A percentile compares a stretch with the other conserved stretches of the same genome.
phyloP scores from a whole-genome alignment of 345 rosid genomes.

The Arabidopsis suecica region DNA sequence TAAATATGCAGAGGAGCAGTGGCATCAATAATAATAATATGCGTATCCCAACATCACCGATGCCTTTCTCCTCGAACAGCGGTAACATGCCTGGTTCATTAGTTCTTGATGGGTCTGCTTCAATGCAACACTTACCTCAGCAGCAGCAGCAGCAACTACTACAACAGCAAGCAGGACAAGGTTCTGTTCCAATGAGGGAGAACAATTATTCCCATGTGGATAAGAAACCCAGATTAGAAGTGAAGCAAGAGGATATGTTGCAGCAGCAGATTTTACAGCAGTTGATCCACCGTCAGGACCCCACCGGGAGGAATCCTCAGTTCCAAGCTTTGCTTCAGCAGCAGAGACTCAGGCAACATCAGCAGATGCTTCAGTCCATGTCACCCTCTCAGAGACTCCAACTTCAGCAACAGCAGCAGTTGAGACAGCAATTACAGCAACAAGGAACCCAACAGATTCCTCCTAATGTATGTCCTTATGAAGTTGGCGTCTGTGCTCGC shows the following conservation, averaged over 20 bases:
- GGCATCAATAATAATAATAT: constrained; percentile 33
- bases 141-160: constrained; percentile 30
- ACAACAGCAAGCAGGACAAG: constrained; percentile 34
- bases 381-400: constrained; percentile 84
- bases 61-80: constrained; percentile 41
- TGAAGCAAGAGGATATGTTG: constrained; percentile 84
- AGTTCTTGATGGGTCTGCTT: constrained; percentile 43
- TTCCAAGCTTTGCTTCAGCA: constrained; percentile 74
- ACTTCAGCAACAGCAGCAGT: constrained; percentile 66
- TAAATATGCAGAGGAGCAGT: constrained; percentile 39
- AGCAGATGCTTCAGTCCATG: constrained; percentile 73
- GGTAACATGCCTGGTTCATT: constrained; percentile 37
- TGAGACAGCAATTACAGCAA: constrained; percentile 78
- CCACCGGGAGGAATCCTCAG: constrained; percentile 68
- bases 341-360: constrained; percentile 67
- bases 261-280: constrained; percentile 84
- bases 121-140: constrained; percentile 34
- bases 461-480: constrained; percentile 68
- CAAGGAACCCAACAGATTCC: constrained; percentile 70
- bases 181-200: constrained; percentile 37
- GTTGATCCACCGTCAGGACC: constrained; percentile 76
- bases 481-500: constrained; percentile 89
- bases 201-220: constrained; percentile 42
- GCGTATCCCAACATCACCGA: constrained; percentile 43
- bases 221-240: constrained; percentile 85